phyloP scores from a whole-genome alignment of 345 rosid species.

The Noccaea caerulescens region DNA sequence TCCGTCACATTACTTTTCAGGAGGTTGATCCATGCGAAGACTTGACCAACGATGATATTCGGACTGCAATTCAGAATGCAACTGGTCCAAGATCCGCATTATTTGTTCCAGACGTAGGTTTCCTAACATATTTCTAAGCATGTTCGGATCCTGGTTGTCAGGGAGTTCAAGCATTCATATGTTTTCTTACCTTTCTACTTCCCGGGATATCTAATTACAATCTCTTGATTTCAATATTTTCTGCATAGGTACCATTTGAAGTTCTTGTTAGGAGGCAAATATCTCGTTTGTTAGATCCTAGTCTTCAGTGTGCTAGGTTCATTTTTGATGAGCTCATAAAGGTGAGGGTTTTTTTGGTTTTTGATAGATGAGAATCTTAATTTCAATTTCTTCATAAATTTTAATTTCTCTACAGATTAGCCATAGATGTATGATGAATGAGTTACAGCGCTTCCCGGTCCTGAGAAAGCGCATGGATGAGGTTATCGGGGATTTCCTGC shows the following conservation, averaged over 20 bases:
- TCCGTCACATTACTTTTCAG: constrained; percentile 39
- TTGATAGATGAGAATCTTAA: constrained; percentile 38
- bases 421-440: constrained; percentile 54
- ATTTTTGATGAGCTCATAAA: constrained; percentile 68
- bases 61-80: constrained; percentile 67
- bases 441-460: constrained; percentile 63
- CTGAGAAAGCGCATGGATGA: constrained; percentile 62
- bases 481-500: constrained; percentile 55
- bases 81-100: constrained; percentile 62
- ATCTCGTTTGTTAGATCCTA: constrained; percentile 63
- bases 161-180: constrained; percentile 9
- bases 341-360: constrained; percentile 55
- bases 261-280: constrained; percentile 69
- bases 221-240: not conserved
- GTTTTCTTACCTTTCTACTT: constrained; percentile 14
- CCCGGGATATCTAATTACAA: constrained; percentile 9
- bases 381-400: constrained; percentile 20
- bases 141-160: constrained; percentile 30
- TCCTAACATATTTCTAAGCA: constrained; percentile 17
- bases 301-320: constrained; percentile 69
- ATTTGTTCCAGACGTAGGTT: constrained; percentile 68
- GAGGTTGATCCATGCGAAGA: constrained; percentile 74
- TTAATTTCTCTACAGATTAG: constrained; percentile 54
- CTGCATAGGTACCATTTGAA: constrained; percentile 70
- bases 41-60: constrained; percentile 67